phyloP scores from a whole-genome alignment of 2,329 filamentous ascomycete genomes.

The Elsinoe perseae region DNA sequence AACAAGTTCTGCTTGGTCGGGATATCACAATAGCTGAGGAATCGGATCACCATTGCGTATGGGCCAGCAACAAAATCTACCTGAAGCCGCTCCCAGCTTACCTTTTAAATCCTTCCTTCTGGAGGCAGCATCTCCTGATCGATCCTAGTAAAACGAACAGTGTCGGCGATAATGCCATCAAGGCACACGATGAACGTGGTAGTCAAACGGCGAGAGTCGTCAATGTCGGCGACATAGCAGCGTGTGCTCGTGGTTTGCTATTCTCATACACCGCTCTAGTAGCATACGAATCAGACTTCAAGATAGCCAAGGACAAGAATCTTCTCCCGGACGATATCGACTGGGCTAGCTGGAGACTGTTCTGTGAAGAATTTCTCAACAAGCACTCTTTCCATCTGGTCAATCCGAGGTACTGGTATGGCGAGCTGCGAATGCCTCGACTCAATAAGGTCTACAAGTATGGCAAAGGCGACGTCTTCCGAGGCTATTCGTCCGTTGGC shows the following conservation, averaged over 20 bases:
- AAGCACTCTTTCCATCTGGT: slow-evolving; percentile 9
- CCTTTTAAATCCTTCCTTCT: slow-evolving; percentile 14
- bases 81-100: slow-evolving; percentile 19
- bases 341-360: slow-evolving; percentile 16
- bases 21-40: slow-evolving; percentile 18
- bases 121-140: background rate
- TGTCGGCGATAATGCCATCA: background rate
- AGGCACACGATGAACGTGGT: background rate
- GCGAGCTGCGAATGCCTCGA: slow-evolving; percentile 20
- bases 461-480: slow-evolving; percentile 5
- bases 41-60: slow-evolving; percentile 19
- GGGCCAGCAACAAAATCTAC: slow-evolving; percentile 18
- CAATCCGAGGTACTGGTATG: slow-evolving; percentile 19
- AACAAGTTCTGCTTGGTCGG: slow-evolving; percentile 18
- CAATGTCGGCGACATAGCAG: background rate
- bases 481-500: slow-evolving; percentile 13
- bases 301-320: slow-evolving; percentile 16
- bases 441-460: slow-evolving; percentile 19
- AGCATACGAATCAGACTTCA: slow-evolving; percentile 18
- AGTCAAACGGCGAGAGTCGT: background rate
- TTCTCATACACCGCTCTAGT: slow-evolving; percentile 18
- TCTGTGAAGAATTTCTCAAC: background rate
- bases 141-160: background rate
- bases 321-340: slow-evolving; percentile 12
- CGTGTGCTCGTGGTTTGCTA: slow-evolving; percentile 17